A percentile compares a stretch with the other conserved stretches of the same genome.
Conservation (phyloP, 73 alveolate genomes). For the Tetrahymena malaccensis region DNA sequence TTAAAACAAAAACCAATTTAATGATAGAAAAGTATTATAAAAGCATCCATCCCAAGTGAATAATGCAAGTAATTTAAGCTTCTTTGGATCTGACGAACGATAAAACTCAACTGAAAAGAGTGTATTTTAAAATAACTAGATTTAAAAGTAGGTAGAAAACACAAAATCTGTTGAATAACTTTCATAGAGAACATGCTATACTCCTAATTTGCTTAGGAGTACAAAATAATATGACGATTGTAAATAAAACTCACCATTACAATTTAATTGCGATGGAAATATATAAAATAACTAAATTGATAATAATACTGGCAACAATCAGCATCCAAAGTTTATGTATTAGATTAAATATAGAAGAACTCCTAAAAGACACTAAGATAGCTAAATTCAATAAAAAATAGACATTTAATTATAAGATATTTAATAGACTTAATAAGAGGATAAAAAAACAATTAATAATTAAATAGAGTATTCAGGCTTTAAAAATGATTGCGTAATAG, state of each 20-base stretch:
- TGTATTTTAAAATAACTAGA: neutral
- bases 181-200: neutral
- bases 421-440: neutral
- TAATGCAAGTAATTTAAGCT: neutral
- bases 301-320: neutral
- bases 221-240: neutral
- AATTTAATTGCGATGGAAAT: too few species aligned
- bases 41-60: neutral
- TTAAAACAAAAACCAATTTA: neutral
- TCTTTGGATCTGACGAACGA: neutral
- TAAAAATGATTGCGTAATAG: too few species aligned
- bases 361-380: neutral
- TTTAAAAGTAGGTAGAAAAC: neutral
- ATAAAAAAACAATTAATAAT: too few species aligned
- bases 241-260: neutral
- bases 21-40: neutral
- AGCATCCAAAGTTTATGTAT: neutral
- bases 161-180: neutral
- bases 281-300: neutral
- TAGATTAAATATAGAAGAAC: neutral
- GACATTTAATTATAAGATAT: neutral
- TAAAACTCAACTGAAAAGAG: neutral
- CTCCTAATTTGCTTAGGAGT: neutral
- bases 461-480: neutral
- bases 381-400: neutral